These are phyloP conservation scores for Biscogniauxia sp. DNA, from an alignment of 2,329 filamentous ascomycete species.

Conservation along the genomic window DNA sequence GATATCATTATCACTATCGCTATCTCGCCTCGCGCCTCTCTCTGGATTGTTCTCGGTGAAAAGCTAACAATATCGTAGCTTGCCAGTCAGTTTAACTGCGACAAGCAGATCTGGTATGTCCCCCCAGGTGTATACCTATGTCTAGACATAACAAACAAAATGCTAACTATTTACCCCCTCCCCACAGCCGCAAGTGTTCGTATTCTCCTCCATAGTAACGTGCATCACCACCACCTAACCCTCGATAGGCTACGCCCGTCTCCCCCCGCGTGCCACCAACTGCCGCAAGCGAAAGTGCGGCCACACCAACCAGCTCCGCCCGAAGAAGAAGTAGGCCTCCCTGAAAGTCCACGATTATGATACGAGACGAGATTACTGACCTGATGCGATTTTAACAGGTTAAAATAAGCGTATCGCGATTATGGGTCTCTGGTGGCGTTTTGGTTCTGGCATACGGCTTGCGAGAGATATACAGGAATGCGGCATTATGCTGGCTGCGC, in stretches of 20 bases:
- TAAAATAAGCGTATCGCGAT: neutral
- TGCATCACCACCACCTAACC: neutral
- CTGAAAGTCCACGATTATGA: neutral
- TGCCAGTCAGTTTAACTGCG: neutral
- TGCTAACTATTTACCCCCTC: neutral
- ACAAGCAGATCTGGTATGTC: neutral
- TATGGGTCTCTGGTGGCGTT: neutral
- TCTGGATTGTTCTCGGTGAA: neutral
- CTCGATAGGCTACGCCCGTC: slow-evolving; percentile 58
- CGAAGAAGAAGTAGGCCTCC: slow-evolving; percentile 88
- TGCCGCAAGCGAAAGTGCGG: slow-evolving; percentile 99
- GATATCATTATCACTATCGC: no score
- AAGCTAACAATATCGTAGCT: neutral
- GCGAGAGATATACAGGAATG: neutral
- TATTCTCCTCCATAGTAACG: slow-evolving; percentile 9
- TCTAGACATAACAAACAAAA: no score
- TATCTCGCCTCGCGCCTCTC: no score
- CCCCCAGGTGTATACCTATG: neutral
- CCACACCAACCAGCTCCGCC: slow-evolving; percentile 99
- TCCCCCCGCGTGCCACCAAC: slow-evolving; percentile 98
- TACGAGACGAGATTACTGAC: neutral
- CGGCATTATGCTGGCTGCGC: neutral
- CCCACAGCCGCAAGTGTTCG: slow-evolving; percentile 85
- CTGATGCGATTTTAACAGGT: neutral
- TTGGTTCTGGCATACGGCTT: neutral